phyloP scores from a whole-genome alignment of 768 basidiomycete species.

The Leucogyrophana mollusca region DNA sequence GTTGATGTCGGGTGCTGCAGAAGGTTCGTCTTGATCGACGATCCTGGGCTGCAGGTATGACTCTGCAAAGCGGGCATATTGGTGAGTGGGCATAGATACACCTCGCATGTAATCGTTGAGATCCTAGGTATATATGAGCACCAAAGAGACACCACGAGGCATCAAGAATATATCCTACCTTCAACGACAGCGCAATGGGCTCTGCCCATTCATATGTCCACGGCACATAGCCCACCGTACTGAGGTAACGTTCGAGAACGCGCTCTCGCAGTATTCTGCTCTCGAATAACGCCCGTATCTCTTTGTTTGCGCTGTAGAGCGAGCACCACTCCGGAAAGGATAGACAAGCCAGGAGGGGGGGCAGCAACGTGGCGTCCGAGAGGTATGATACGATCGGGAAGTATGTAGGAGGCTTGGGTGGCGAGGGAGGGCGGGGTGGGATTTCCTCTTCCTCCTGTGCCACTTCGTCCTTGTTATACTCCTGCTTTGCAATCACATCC shows the following conservation, averaged over 20 bases:
- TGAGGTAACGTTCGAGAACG: conserved; percentile 67
- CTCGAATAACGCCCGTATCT: conserved; percentile 51
- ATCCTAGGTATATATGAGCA: conserved; percentile 48
- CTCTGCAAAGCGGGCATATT: conserved; percentile 62
- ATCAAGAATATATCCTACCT: conserved; percentile 40
- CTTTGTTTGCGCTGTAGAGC: conserved; percentile 56
- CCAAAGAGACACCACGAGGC: background rate
- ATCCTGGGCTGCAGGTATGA: conserved; percentile 53
- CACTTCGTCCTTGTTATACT: conserved; percentile 12
- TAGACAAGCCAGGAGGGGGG: conserved; percentile 54
- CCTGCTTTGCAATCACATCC: conserved; percentile 26
- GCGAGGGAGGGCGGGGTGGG: conserved; percentile 18
- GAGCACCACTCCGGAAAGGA: conserved; percentile 74
- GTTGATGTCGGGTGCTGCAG: conserved; percentile 45
- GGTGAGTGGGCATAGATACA: conserved; percentile 71
- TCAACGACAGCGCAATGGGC: conserved; percentile 59
- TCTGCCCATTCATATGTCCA: conserved; percentile 61
- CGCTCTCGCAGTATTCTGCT: conserved; percentile 54
- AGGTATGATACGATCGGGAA: conserved; percentile 63
- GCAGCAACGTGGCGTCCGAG: conserved; percentile 49
- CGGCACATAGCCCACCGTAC: conserved; percentile 66
- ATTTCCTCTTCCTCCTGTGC: conserved; percentile 7
- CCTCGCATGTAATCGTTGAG: conserved; percentile 79
- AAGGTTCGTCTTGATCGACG: conserved; percentile 38
- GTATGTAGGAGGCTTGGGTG: conserved; percentile 20